Evolutionary conservation across 208 protist species (phyloP).

Genomic region (Paratrypanosoma confusum): DNA sequence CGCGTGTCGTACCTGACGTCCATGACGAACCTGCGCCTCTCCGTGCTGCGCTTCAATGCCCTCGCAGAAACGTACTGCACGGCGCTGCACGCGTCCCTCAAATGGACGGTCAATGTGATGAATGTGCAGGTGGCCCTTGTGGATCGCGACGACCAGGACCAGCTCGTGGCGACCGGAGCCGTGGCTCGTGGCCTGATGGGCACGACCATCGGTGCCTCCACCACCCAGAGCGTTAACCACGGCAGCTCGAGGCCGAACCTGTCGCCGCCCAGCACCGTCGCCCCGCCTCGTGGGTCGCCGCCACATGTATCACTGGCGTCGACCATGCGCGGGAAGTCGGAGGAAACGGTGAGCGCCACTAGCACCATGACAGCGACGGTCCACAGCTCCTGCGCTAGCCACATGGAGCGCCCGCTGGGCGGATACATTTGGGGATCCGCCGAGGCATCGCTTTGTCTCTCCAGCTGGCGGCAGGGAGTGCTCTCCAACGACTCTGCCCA

Average conservation of each 20-base stretch:
- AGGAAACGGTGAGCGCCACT: neutral
- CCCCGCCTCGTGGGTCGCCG: neutral
- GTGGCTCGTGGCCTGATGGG: neutral
- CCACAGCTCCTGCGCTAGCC: neutral
- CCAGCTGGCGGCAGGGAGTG: slow-evolving; percentile 40
- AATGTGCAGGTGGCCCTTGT: slow-evolving; percentile 66
- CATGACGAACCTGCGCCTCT: slow-evolving; percentile 73
- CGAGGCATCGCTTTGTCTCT: slow-evolving; percentile 61
- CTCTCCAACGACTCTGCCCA: too few relatives aligned
- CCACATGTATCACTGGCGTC: neutral
- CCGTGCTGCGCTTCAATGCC: slow-evolving; percentile 35
- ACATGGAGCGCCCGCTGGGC: slow-evolving; percentile 20
- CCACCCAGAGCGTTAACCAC: neutral
- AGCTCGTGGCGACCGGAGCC: slow-evolving; percentile 20
- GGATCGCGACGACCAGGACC: slow-evolving; percentile 78
- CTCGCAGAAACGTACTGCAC: slow-evolving; percentile 25
- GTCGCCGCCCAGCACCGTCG: slow-evolving; percentile 15
- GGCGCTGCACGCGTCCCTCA: slow-evolving; percentile 16
- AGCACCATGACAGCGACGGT: neutral
- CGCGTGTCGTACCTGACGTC: slow-evolving; percentile 67
- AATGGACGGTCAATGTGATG: slow-evolving; percentile 47
- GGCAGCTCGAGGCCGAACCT: neutral
- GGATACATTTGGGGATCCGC: slow-evolving; percentile 80
- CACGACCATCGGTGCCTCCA: too few relatives aligned
- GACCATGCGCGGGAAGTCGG: neutral